A percentile compares a stretch with the other conserved stretches of the same genome.
Conservation (phyloP, 2,329 filamentous ascomycete genomes). For the Thermomyces lanuginosus region DNA sequence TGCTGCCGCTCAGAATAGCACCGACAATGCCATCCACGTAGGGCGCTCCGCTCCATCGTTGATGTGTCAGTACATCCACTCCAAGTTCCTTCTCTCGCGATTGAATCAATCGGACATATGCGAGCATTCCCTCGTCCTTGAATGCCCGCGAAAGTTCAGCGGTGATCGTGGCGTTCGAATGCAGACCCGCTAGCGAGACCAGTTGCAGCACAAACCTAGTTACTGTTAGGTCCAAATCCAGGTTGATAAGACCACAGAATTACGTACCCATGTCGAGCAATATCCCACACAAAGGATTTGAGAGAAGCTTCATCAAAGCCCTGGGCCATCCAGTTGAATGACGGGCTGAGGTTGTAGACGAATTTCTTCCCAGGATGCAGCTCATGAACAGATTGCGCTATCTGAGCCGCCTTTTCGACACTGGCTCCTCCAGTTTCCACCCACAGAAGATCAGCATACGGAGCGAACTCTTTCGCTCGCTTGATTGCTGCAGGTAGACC, state of each 20-base stretch:
- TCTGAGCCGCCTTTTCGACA: slow-evolving; percentile 56
- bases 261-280: slow-evolving; percentile 75
- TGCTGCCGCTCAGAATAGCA: slow-evolving; percentile 80
- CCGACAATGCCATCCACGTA: slow-evolving; percentile 84
- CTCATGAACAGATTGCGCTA: slow-evolving; percentile 59
- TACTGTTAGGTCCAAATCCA: slow-evolving; percentile 7
- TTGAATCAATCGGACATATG: slow-evolving; percentile 91
- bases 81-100: slow-evolving; percentile 75
- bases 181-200: slow-evolving; percentile 48
- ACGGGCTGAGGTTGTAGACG: slow-evolving; percentile 91
- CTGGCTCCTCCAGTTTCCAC: slow-evolving; percentile 86
- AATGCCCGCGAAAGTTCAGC: slow-evolving; percentile 66
- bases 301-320: slow-evolving; percentile 72
- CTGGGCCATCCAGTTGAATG: slow-evolving; percentile 97
- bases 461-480: slow-evolving; percentile 77
- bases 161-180: slow-evolving; percentile 46
- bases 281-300: slow-evolving; percentile 89
- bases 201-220: slow-evolving; percentile 45
- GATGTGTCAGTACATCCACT: slow-evolving; percentile 85
- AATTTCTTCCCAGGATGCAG: slow-evolving; percentile 65
- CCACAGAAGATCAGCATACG: slow-evolving; percentile 90
- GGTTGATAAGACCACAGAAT: no score
- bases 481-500: slow-evolving; percentile 80
- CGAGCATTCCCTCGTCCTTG: slow-evolving; percentile 85
- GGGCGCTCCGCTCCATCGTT: slow-evolving; percentile 56